phyloP scores from a whole-genome alignment of 2,329 filamentous ascomycete genomes.

The Sphaerulina musiva region DNA sequence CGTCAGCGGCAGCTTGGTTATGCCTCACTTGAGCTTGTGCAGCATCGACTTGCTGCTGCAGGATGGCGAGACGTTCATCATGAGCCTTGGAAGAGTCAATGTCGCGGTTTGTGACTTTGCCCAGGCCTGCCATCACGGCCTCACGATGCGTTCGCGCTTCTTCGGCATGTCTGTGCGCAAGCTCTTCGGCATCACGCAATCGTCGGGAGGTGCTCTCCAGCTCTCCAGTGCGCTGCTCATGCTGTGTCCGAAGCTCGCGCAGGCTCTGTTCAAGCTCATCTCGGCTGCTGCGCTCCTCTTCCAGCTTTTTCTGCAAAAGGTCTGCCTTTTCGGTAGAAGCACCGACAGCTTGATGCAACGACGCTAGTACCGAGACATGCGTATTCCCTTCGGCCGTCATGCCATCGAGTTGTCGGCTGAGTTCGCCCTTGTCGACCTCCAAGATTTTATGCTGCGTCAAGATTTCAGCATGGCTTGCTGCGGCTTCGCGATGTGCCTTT shows the following conservation, averaged over 20 bases:
- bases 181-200: constrained; percentile 76
- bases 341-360: constrained; percentile 68
- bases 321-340: constrained; percentile 71
- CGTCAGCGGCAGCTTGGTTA: constrained; percentile 82
- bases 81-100: constrained; percentile 42
- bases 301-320: constrained; percentile 71
- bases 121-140: constrained; percentile 74
- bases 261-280: constrained; percentile 73
- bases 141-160: constrained; percentile 81
- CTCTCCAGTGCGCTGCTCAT: constrained; percentile 73
- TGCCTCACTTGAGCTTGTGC: constrained; percentile 77
- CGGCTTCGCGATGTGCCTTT: constrained; percentile 71
- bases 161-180: constrained; percentile 77
- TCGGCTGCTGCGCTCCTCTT: constrained; percentile 71
- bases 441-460: constrained; percentile 67
- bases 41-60: constrained; percentile 72
- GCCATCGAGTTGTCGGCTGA: constrained; percentile 62
- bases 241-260: constrained; percentile 68
- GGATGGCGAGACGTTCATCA: constrained; percentile 61
- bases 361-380: constrained; percentile 63
- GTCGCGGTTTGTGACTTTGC: constrained; percentile 59
- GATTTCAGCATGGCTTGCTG: constrained; percentile 69
- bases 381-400: constrained; percentile 61
- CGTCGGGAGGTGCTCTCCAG: constrained; percentile 67
- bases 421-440: constrained; percentile 77